Evolutionary conservation across 176 grass and related monocot species (phyloP).

Genomic region (Luzula sylvatica): DNA sequence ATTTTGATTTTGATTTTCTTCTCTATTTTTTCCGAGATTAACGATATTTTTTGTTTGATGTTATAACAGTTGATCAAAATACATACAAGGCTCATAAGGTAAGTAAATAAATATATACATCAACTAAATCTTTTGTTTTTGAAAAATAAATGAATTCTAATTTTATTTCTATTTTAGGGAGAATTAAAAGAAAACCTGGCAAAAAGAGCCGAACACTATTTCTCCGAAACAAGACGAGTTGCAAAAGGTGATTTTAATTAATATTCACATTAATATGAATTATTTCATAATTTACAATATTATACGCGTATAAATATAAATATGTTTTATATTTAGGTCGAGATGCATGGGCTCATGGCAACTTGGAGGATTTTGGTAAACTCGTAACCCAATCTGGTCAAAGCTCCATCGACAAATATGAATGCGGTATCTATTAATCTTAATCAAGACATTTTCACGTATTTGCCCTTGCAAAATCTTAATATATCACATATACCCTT

Average conservation of each 20-base stretch:
- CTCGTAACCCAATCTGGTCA: conserved; percentile 66
- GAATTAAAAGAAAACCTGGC: conserved; percentile 54
- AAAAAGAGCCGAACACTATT: conserved; percentile 86
- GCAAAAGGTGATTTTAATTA: conserved; percentile 46
- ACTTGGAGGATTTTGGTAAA: conserved; percentile 64
- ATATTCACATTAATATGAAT: background rate
- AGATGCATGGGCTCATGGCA: conserved; percentile 56
- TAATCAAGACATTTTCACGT: too few species aligned
- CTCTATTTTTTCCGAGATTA: background rate
- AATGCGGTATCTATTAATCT: conserved; percentile 57
- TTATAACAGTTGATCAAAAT: conserved; percentile 50
- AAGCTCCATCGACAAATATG: conserved; percentile 89
- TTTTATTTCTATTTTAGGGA: conserved; percentile 27
- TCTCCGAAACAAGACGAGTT: conserved; percentile 70
- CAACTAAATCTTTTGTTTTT: too few species aligned
- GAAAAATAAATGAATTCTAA: background rate
- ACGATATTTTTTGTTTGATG: background rate
- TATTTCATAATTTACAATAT: background rate
- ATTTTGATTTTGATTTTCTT: background rate
- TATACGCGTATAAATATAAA: background rate
- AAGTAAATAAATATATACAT: background rate
- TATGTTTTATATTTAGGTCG: conserved; percentile 35
- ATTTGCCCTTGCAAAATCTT: too few species aligned
- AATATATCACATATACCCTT: too few species aligned
- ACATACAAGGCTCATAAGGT: conserved; percentile 60